phyloP scores from a whole-genome alignment of 139 green algal species.

The Raphidocelis subcapitata region DNA sequence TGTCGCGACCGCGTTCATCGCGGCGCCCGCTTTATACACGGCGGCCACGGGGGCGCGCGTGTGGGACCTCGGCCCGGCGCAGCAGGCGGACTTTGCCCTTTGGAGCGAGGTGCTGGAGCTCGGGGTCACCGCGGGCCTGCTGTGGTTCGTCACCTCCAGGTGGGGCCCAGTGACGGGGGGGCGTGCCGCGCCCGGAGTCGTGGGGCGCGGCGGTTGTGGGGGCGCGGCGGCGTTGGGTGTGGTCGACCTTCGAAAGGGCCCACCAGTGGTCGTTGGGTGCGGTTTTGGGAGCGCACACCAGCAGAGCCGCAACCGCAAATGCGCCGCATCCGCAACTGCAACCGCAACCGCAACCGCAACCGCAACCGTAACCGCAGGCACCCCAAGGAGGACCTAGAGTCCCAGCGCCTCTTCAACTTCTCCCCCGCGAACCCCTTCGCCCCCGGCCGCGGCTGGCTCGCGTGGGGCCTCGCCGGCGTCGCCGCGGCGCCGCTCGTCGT shows the following conservation, averaged over 20 bases:
- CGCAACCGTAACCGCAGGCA: not conserved
- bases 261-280: too few relatives aligned
- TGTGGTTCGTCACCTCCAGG: slow-evolving; percentile 38
- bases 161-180: not conserved
- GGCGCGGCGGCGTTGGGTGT: too few relatives aligned
- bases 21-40: slow-evolving; percentile 57
- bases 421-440: slow-evolving; percentile 52
- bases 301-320: not conserved
- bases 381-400: slow-evolving; percentile 37
- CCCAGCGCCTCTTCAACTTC: slow-evolving; percentile 31
- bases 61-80: not conserved
- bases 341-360: not conserved
- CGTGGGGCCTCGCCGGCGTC: slow-evolving; percentile 71
- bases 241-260: too few relatives aligned
- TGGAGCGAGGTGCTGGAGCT: slow-evolving; percentile 58
- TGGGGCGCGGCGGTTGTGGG: too few relatives aligned
- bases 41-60: slow-evolving; percentile 22
- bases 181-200: too few relatives aligned
- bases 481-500: slow-evolving; percentile 64
- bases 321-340: slow-evolving; percentile 1
- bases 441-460: slow-evolving; percentile 65
- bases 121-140: slow-evolving; percentile 49
- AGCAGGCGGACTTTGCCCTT: slow-evolving; percentile 30
- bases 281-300: too few relatives aligned
- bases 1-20: slow-evolving; percentile 60